These are phyloP conservation scores for Aphanomyces invadans DNA, from an alignment of 352 stramenopile species.

Conservation along the genomic window DNA sequence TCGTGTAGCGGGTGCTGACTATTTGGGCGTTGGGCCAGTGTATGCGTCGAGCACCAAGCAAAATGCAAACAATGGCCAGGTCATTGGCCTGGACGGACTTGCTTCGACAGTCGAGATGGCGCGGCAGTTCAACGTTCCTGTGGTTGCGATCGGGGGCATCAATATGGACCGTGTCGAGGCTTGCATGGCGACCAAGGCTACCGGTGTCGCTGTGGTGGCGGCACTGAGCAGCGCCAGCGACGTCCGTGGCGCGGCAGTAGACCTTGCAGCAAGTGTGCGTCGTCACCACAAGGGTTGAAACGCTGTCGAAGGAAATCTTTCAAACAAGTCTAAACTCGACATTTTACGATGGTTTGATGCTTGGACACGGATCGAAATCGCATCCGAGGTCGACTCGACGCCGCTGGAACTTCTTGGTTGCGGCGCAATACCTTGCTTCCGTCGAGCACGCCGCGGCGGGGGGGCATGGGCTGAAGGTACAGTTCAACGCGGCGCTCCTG, in stretches of 20 bases:
- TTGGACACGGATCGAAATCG: conserved; percentile 7
- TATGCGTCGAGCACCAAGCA: conserved; percentile 48
- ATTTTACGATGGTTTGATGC: neutral
- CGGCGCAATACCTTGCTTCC: neutral
- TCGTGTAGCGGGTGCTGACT: conserved; percentile 32
- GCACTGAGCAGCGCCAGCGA: conserved; percentile 39
- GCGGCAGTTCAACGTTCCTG: conserved; percentile 32
- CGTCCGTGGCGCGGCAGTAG: conserved; percentile 22
- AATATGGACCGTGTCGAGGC: conserved; percentile 32
- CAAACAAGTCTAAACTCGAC: neutral
- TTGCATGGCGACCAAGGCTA: conserved; percentile 35
- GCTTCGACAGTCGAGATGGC: conserved; percentile 23
- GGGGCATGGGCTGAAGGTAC: neutral
- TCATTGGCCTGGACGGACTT: conserved; percentile 40
- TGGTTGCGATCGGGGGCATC: conserved; percentile 47
- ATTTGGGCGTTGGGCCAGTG: conserved; percentile 45
- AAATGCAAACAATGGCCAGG: conserved; percentile 42
- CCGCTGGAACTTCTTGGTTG: neutral
- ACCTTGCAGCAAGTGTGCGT: neutral
- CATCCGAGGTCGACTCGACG: neutral
- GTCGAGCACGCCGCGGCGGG: neutral
- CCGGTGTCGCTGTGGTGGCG: conserved; percentile 44
- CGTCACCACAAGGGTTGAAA: neutral
- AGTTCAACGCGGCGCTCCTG: conserved; percentile 6
- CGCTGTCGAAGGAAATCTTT: neutral